Base-by-base conservation (phyloP, 345 rosid species). In the Citrus sinensis region DNA sequence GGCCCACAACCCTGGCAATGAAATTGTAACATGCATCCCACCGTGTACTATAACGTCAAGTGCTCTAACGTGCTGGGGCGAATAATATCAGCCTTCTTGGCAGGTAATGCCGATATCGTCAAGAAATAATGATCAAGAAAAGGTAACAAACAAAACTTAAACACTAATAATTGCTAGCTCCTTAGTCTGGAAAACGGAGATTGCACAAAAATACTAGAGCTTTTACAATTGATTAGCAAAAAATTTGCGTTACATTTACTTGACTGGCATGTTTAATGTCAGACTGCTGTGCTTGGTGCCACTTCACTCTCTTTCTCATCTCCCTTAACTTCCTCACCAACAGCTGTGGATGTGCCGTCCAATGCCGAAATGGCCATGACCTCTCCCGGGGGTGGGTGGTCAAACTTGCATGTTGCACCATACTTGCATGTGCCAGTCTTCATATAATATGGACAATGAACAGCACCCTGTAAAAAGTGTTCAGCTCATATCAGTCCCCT, bases 371-470 rank as follows among this genome's bases (percentile, higher is more conserved):
- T 84, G 42, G 87, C 90, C 88, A 92, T 87, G 51, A 90, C 97
- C 86, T 95, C 99, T 75, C 89, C 97, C 2, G 99, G 99, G 51
- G 98, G 92, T 34, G 99, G 99, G 85, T 95, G 99, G 81, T 95
- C 99, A 80, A 93, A 95, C 87, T 85, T 93, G 83, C 99, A 95
- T 1, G 89, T 82, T 64, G 88, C 91, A 42, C 97, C 97, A 68
- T 84, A 92, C 81, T 90, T 95, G 93, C 99, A 93, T 9, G 92
- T 83, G 61, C 98, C 96, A 54, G 98, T 95, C 87, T 90, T 93
- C 99, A 95, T 88, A 82, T 95, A 95, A 76, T 93, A 95, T 7
- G 99, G 97, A 77, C 99, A 95, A 60, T 87, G 89, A 73, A 85
- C 80, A 6, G 88, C 83, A 64, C 93, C 98, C 98, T 95, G 89